Conservation (phyloP, 306 rosid species). For the Prunus mongolica region DNA sequence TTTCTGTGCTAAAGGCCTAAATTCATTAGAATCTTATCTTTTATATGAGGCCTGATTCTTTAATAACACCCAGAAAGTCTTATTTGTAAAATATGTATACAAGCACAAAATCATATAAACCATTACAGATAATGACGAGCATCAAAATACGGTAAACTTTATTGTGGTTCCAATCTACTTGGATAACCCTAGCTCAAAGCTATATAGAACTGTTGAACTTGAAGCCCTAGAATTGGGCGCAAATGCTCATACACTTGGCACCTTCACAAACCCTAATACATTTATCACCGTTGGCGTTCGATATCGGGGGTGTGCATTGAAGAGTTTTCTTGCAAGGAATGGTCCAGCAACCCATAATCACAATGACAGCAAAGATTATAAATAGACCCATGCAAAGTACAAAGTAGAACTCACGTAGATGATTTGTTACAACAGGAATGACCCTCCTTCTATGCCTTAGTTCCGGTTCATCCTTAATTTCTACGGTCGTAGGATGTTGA, state of each 20-base stretch:
- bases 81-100: no score
- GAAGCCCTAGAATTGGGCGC: background rate
- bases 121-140: no score
- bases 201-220: background rate
- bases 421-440: background rate
- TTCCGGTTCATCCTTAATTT: no score
- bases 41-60: no score
- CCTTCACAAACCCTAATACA: background rate
- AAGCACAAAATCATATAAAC: no score
- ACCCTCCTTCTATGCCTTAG: background rate
- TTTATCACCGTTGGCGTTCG: background rate
- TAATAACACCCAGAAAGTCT: no score
- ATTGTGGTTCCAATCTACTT: no score
- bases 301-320: background rate
- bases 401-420: background rate
- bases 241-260: background rate
- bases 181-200: no score
- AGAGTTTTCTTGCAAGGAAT: background rate
- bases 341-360: background rate
- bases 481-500: no score
- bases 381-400: background rate
- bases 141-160: no score
- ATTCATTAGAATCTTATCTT: no score
- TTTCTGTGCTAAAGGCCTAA: no score
- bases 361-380: background rate